A percentile compares a stretch with the other conserved stretches of the same genome.
Evolutionary conservation across 2,329 filamentous ascomycete genomes (phyloP).

Genomic region (Alternaria viburni): DNA sequence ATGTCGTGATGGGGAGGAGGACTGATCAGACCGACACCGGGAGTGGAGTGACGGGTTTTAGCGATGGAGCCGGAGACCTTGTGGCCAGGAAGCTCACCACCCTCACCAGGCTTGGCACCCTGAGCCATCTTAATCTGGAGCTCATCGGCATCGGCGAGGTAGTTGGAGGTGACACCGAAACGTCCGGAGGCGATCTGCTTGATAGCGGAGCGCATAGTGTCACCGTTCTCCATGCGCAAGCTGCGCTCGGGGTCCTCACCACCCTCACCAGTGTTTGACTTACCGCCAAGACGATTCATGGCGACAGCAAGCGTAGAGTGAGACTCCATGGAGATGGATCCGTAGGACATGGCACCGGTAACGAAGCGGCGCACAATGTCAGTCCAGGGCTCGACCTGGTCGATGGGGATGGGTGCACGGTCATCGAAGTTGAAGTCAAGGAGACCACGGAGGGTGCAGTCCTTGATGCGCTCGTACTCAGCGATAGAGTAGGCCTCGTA

Average conservation of each 20-base stretch:
- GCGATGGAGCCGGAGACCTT: constrained; percentile 96
- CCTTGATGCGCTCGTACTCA: constrained; percentile 95
- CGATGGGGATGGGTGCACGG: constrained; percentile 82
- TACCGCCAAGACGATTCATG: constrained; percentile 95
- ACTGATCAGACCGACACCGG: constrained; percentile 93
- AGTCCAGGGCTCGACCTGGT: constrained; percentile 97
- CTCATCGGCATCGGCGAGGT: constrained; percentile 93
- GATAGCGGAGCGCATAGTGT: constrained; percentile 96
- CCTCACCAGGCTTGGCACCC: constrained; percentile 96
- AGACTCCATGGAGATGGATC: constrained; percentile 97
- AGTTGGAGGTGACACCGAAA: constrained; percentile 94
- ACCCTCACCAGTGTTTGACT: constrained; percentile 97
- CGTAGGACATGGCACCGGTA: constrained; percentile 98
- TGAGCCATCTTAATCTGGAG: constrained; percentile 99
- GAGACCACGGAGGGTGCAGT: constrained; percentile 91
- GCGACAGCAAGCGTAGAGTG: constrained; percentile 94
- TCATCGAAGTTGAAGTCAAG: constrained; percentile 97
- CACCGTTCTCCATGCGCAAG: constrained; percentile 83
- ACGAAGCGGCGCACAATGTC: constrained; percentile 97
- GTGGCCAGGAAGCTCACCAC: constrained; percentile 94
- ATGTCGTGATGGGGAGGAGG: constrained; percentile 97
- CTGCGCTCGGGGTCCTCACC: constrained; percentile 94
- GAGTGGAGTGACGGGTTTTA: constrained; percentile 92
- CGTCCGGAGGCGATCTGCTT: constrained; percentile 97
- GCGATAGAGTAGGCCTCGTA: constrained; percentile 95